A percentile compares a stretch with the other conserved stretches of the same genome.
phyloP scores from a whole-genome alignment of 176 grass and related monocot species.

The barley (Hordeum vulgare) region DNA sequence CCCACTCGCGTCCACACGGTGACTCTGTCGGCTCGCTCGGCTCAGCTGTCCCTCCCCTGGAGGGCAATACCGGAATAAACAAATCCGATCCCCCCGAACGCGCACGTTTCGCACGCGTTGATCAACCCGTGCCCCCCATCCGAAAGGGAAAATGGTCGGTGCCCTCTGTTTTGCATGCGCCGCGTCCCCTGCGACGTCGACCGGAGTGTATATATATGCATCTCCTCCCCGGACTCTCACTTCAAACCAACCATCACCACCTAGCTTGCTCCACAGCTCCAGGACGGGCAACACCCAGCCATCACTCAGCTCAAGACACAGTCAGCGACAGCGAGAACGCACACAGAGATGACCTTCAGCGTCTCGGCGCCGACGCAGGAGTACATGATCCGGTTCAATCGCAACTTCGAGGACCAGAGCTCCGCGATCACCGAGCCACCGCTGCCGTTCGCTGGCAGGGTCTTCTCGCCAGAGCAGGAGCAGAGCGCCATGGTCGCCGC shows the following conservation, averaged over 20 bases:
- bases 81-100: background rate
- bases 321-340: background rate
- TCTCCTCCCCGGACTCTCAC: too few relatives aligned
- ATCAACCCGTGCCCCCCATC: background rate
- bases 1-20: background rate
- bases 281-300: too few relatives aligned
- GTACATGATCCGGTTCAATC: constrained; percentile 38
- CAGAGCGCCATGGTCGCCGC: constrained; percentile 45
- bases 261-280: too few relatives aligned
- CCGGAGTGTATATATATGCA: too few relatives aligned
- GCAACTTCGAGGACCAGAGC: constrained; percentile 15
- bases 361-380: constrained; percentile 13
- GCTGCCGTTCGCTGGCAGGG: background rate
- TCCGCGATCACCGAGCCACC: background rate
- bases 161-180: background rate
- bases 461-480: constrained; percentile 36
- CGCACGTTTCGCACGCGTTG: constrained; percentile 34
- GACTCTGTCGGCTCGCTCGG: background rate
- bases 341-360: constrained; percentile 10
- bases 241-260: background rate
- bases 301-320: background rate
- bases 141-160: background rate
- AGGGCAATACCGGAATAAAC: background rate
- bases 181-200: constrained; percentile 2
- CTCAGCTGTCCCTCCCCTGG: background rate